Base-by-base conservation (phyloP, 805 yeast genomes). In the Wickerhamomyces bisporus region DNA sequence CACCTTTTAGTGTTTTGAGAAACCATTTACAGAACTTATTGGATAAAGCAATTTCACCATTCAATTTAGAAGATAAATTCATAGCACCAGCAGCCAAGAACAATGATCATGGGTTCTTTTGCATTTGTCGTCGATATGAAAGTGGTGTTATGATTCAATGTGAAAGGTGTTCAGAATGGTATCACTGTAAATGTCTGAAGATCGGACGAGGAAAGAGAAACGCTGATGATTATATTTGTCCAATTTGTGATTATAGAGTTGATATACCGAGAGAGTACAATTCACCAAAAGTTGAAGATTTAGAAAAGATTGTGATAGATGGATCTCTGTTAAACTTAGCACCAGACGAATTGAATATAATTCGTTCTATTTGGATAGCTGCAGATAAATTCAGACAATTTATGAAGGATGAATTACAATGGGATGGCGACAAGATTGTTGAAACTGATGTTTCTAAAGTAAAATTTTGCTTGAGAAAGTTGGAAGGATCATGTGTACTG, bases 121-220 rank as follows among this genome's bases (percentile, higher is more conserved):
- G 89, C 52, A 61, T 78, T 39, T 82, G 91, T 55, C 67, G 87
- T 32, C 73, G 71, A 34, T 58, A 58, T 18, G 89, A 81, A 47
- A 57, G 70, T 47, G 72, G 84, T 56, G 69, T 73, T 0, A 81
- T 81, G 85, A 74, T 80, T 32, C 82, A 75, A 41, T 82, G 89
- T 60, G 88, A 81, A 44, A 59, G 56, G 14, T 83, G 91, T 55
- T 65, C 71, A 37, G 86, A 81, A 49, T 81, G 88, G 88, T 82
- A 75, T 50, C 89, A 82, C 52, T 69, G 72, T 32, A 59, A 58
- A 13, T 82, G 89, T 57, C 64, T 81, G 31, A 70, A 69, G 35
- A 51, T 65, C 21, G 63, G 62, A 3, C 45, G 55, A 13, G 60
- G 63, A 17, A 60, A 58, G 26, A 51, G 47, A 14, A 21, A 21